These are phyloP conservation scores for Babesia bovis DNA, from an alignment of 169 alveolate genomes.

Conservation along the genomic window DNA sequence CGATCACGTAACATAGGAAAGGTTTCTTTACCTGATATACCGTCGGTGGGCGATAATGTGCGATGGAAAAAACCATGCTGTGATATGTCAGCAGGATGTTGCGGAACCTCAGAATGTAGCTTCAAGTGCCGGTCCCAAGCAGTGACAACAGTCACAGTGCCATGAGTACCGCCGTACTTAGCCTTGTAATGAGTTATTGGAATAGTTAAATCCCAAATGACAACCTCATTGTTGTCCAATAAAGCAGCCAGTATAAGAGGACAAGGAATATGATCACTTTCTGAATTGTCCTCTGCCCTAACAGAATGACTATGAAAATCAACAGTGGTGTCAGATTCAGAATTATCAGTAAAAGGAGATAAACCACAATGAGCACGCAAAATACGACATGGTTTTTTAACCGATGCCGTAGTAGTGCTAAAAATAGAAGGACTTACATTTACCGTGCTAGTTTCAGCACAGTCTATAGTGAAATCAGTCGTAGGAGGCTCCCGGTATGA, in stretches of 20 bases:
- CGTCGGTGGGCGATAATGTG: not conserved
- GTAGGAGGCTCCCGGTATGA: not conserved
- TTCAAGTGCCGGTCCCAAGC: constrained; percentile 47
- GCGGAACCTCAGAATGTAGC: not conserved
- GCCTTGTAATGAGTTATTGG: constrained; percentile 37
- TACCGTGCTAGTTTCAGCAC: constrained; percentile 11
- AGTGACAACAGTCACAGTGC: constrained; percentile 49
- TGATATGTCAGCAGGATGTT: not conserved
- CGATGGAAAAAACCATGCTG: not conserved
- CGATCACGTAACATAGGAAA: constrained; percentile 42
- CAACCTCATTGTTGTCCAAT: constrained; percentile 54
- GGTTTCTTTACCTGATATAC: not conserved
- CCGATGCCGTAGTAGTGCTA: not conserved
- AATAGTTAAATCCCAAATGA: constrained; percentile 61
- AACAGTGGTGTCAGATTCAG: not conserved
- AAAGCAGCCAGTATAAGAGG: constrained; percentile 36
- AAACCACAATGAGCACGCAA: constrained; percentile 15
- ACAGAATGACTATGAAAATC: not conserved
- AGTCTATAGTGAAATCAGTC: not conserved
- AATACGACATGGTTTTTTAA: constrained; percentile 7
- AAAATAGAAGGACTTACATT: not conserved
- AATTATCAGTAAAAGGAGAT: not conserved
- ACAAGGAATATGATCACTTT: not conserved
- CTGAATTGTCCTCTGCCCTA: not conserved
- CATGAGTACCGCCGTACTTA: constrained; percentile 25